These are phyloP conservation scores for Symbiodinium natans DNA, from an alignment of 73 alveolate species.

Conservation along the genomic window DNA sequence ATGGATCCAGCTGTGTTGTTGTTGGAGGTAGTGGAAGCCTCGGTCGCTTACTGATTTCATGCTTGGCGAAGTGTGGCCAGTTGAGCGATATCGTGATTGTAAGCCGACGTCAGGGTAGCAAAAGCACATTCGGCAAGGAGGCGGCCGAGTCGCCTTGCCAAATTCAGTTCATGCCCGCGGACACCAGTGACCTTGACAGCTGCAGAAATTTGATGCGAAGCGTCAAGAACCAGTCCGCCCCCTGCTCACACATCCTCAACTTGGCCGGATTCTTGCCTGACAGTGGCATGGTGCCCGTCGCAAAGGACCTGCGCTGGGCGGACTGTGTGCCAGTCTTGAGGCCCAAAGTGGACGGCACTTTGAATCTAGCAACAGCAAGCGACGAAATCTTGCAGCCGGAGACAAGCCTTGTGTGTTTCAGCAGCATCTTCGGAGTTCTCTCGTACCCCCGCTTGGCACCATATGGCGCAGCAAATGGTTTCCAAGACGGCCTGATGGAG, in stretches of 20 bases:
- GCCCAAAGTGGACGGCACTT: conserved; percentile 64
- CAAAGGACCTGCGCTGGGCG: conserved; percentile 79
- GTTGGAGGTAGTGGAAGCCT: conserved; percentile 65
- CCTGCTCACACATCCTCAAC: conserved; percentile 60
- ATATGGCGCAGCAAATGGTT: conserved; percentile 62
- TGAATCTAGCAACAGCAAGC: conserved; percentile 34
- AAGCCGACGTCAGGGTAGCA: not conserved
- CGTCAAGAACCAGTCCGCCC: not conserved
- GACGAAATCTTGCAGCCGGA: not conserved
- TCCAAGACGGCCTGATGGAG: conserved; percentile 44
- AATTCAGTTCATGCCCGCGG: conserved; percentile 16
- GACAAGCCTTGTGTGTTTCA: conserved; percentile 24
- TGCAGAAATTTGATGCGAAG: conserved; percentile 29
- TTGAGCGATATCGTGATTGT: conserved; percentile 22
- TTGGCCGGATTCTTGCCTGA: conserved; percentile 71
- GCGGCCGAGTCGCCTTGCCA: not conserved
- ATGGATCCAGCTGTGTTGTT: conserved; percentile 37
- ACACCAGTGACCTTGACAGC: conserved; percentile 47
- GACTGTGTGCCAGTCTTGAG: conserved; percentile 53
- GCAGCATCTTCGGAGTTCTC: conserved; percentile 60
- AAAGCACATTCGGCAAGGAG: not conserved
- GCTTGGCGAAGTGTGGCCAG: conserved; percentile 37
- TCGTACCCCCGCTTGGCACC: conserved; percentile 83
- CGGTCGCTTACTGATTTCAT: conserved; percentile 57
- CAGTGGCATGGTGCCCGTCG: conserved; percentile 66